Conservation (phyloP, 495 filamentous ascomycete genomes). For the Aspergillus leporis region DNA sequence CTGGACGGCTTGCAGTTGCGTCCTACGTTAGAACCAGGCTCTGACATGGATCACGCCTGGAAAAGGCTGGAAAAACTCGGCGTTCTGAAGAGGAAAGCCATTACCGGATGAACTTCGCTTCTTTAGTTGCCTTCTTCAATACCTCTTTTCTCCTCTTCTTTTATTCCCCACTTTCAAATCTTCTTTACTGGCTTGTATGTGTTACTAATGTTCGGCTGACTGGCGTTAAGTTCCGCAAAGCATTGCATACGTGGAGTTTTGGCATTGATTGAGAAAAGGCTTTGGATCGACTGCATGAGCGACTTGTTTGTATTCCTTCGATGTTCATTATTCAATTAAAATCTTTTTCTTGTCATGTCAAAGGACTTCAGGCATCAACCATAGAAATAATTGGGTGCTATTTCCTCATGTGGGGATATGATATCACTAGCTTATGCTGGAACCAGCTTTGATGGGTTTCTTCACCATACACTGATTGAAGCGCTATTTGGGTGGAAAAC, state of each 20-base stretch:
- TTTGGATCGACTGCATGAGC: conserved; percentile 3
- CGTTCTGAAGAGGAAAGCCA: conserved; percentile 43
- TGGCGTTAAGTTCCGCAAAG: conserved; percentile 2
- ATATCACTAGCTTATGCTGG: background rate
- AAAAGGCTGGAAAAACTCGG: conserved; percentile 42
- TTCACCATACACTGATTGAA: too few species aligned
- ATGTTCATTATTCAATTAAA: background rate
- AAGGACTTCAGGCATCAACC: too few species aligned
- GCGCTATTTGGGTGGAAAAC: too few species aligned
- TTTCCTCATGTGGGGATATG: too few species aligned
- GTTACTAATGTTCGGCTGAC: conserved; percentile 4
- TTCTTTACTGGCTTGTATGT: conserved; percentile 7
- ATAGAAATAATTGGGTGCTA: too few species aligned
- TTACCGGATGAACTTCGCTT: conserved; percentile 27
- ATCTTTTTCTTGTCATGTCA: background rate
- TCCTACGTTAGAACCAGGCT: conserved; percentile 35
- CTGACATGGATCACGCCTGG: conserved; percentile 45
- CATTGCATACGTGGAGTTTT: conserved; percentile 16
- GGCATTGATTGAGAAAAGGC: background rate
- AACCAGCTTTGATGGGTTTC: too few species aligned
- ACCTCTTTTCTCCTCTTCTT: background rate
- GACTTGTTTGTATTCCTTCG: background rate
- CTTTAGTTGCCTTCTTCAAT: background rate
- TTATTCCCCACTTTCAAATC: conserved; percentile 15
- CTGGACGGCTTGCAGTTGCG: conserved; percentile 45